These are phyloP conservation scores for Talaromyces wortmannii DNA, from an alignment of 495 filamentous ascomycete genomes.

Conservation along the genomic window DNA sequence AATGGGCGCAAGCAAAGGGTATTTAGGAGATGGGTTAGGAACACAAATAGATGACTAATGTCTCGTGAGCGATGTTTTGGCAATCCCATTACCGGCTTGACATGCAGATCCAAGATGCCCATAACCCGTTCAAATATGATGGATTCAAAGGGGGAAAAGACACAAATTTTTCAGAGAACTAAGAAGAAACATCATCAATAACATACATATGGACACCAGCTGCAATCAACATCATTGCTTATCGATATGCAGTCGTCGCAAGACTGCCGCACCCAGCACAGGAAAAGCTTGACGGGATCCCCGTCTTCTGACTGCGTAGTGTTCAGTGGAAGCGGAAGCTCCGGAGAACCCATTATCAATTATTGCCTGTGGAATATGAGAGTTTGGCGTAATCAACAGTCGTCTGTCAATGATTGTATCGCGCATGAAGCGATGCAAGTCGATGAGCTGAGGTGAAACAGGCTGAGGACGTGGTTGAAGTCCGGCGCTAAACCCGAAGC, in stretches of 20 bases:
- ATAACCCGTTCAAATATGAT: background rate
- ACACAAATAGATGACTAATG: conserved; percentile 43
- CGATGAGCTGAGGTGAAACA: background rate
- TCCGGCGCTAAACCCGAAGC: background rate
- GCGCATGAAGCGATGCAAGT: background rate
- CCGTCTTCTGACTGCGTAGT: background rate
- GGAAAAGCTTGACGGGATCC: conserved; percentile 3
- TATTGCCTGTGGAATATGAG: background rate
- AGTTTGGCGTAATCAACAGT: background rate
- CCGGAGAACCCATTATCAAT: background rate
- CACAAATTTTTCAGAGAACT: background rate
- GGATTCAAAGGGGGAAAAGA: background rate
- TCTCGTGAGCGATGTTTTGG: background rate
- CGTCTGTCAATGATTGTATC: no score
- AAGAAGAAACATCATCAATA: conserved; percentile 1
- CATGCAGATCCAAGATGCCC: background rate
- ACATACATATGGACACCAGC: conserved; percentile 51
- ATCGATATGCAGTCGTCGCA: conserved; percentile 30
- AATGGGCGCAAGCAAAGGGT: conserved; percentile 41
- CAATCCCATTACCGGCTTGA: background rate
- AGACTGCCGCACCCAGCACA: conserved; percentile 40
- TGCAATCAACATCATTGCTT: conserved; percentile 31
- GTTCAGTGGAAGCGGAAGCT: background rate
- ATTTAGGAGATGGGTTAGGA: conserved; percentile 29
- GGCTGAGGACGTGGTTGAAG: background rate